These are phyloP conservation scores for Paraphaeosphaeria sporulosa DNA, from an alignment of 2,329 filamentous ascomycete species.

Conservation along the genomic window DNA sequence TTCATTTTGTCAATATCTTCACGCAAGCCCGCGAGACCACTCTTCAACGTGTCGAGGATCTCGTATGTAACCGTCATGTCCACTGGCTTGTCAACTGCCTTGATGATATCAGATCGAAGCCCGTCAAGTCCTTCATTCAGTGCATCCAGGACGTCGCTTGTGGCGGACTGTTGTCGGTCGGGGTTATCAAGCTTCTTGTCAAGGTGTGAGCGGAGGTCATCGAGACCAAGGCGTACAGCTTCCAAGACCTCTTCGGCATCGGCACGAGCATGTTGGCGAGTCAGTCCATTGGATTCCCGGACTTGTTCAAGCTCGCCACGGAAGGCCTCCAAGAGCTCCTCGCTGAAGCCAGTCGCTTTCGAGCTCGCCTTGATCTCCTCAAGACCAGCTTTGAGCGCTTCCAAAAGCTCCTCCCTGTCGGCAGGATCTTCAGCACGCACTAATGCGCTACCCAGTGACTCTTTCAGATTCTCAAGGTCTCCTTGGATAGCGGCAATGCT, in stretches of 20 bases:
- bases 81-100: conserved; percentile 77
- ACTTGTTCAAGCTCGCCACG: conserved; percentile 60
- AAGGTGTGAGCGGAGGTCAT: conserved; percentile 58
- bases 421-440: conserved; percentile 46
- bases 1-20: conserved; percentile 81
- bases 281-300: conserved; percentile 52
- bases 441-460: conserved; percentile 52
- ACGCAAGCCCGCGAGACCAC: conserved; percentile 78
- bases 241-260: conserved; percentile 60
- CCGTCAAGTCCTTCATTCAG: conserved; percentile 75
- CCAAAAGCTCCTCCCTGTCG: conserved; percentile 53
- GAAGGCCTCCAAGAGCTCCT: conserved; percentile 62
- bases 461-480: conserved; percentile 54
- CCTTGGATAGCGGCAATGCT: conserved; percentile 52
- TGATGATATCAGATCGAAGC: conserved; percentile 76
- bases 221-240: conserved; percentile 57
- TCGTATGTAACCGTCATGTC: conserved; percentile 88
- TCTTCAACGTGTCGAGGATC: conserved; percentile 84
- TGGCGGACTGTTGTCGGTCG: conserved; percentile 62
- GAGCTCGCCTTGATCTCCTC: conserved; percentile 48
- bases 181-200: conserved; percentile 62
- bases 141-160: conserved; percentile 66
- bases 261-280: conserved; percentile 49
- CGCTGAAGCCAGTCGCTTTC: conserved; percentile 46
- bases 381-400: conserved; percentile 46